Base-by-base conservation (phyloP, 108 stramenopile genomes). In the Cyclotella sp. region DNA sequence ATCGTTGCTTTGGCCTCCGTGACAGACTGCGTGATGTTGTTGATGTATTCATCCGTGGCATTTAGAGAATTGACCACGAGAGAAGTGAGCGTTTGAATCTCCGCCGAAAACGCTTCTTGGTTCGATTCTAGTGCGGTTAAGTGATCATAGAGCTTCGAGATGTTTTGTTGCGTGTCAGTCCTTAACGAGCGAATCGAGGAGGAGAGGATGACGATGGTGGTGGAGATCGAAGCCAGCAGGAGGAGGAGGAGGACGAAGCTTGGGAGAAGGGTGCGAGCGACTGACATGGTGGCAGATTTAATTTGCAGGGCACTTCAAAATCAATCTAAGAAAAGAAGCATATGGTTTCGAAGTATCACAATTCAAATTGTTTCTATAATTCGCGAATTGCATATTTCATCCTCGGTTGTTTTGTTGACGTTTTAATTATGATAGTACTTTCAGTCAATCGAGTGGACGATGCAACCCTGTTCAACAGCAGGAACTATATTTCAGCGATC, bases 1-100 rank as follows among this genome's bases (percentile, higher is more conserved):
- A 83, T 78, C 11, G 52, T 43, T 13, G 65, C 65, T 26, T 73
- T 22, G 0, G 75, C 77, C 24, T 78, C 77, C 19, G 49, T 64
- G 27, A 83, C 58, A 0, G 77, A 73, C 40, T 49, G 15, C 2
- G 76, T 83, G 8, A 83, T 55, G 26, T 76, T 77, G 66, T 46
- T 73, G 30, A 83, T 78, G 70, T 79, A 79, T 68, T 72, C 66
- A 53, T 79, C 78, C 8, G 78, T 79, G 26, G 78, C 78, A 24
- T 79, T 79, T 10, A 73, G 65, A 0, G 57, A 49, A 41, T 68
- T 46, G 10, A 63, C 15, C n/a, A 79, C 65, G 18, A 79, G 28
- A 60, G 71, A 63, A n/a, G 71, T 73, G 45, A 79, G 45, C 6
- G 72, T 72, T 41, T 65, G 21, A 18, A 79, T 57, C 30, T 79